Base-by-base conservation (phyloP, 2,329 filamentous ascomycete genomes). In the Apiospora arundinis region DNA sequence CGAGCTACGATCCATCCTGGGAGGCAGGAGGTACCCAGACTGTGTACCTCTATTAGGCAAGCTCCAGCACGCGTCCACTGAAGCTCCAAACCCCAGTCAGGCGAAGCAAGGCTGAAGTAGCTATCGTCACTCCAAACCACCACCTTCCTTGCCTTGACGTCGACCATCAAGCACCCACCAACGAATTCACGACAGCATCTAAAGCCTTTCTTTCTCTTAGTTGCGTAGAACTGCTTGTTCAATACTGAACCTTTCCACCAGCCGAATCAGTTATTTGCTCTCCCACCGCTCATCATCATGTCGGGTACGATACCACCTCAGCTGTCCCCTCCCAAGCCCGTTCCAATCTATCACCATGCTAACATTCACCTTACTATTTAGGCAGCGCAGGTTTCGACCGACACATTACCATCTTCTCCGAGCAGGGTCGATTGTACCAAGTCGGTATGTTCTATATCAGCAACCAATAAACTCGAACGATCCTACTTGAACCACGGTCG, bases 341-440 rank as follows among this genome's bases (percentile, higher is more conserved):
- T 70, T 72, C 70, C 71, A 66, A 74, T 60, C 72, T 75, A 49
- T 72, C 52, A 45, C 66, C 49, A 48, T 73, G 74, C 80, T 82
- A 76, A 82, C 73, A 67, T 25, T 69, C 69, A 21, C 70, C 71
- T 76, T 72, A 71, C 67, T 72, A 71, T 74, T 78, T 79, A 94
- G 92, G 92, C 84, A 93, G 91, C 85, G 92, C 93, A 85, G 95
- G 94, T 81, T 98, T 97, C 86, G 96, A 99, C 86, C 91, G 96
- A 88, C 96, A 99, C 86, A 99, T 99, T 81, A 99, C 96, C 82
- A 98, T 99, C 89, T 99, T 99, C 88, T 98, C 96, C 74, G 96
- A 99, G 84, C 95, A 98, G 86, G 96, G 96, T 81, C 92, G 96
- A 83, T 88, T 99, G 83, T 99, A 98, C 84, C 96, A 99, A 98